A percentile compares a stretch with the other conserved stretches of the same genome.
These are phyloP conservation scores for Cryptococcus sp. DNA, from an alignment of 1,284 basidiomycete genomes.

Conservation along the genomic window DNA sequence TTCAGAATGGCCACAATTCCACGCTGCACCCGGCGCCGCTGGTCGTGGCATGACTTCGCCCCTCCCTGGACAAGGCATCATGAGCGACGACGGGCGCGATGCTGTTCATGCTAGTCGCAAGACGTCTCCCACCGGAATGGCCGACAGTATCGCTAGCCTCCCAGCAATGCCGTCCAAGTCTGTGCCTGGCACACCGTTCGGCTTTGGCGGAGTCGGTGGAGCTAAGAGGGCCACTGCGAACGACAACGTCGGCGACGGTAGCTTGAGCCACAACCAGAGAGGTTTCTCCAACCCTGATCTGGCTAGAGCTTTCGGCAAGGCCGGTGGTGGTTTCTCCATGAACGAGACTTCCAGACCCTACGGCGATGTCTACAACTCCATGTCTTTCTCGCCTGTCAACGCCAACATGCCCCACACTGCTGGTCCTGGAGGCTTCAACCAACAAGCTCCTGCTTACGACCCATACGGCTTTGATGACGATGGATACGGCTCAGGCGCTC, in stretches of 20 bases:
- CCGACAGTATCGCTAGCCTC: constrained; percentile 50
- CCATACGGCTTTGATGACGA: constrained; percentile 67
- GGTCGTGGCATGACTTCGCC: constrained; percentile 48
- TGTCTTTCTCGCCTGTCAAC: constrained; percentile 22
- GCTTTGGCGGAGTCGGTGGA: constrained; percentile 31
- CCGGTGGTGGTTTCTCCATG: constrained; percentile 59
- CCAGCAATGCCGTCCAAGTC: constrained; percentile 53
- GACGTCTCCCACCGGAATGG: constrained; percentile 46
- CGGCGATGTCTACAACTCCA: constrained; percentile 46
- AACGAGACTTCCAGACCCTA: constrained; percentile 40
- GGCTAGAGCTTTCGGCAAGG: constrained; percentile 64
- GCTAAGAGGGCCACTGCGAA: constrained; percentile 39
- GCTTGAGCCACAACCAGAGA: constrained; percentile 45
- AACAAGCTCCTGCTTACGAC: constrained; percentile 57
- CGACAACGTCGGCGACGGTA: constrained; percentile 34
- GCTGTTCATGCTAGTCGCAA: constrained; percentile 70
- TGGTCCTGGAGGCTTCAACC: constrained; percentile 47
- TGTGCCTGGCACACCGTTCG: constrained; percentile 51
- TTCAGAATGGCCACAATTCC: constrained; percentile 92
- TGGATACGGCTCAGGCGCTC: constrained; percentile 68
- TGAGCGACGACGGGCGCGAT: constrained; percentile 55
- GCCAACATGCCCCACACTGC: constrained; percentile 54
- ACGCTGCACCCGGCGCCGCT: constrained; percentile 54
- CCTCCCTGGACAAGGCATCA: constrained; percentile 62
- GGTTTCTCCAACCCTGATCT: constrained; percentile 55